Evolutionary conservation across 2,329 filamentous ascomycete genomes (phyloP).

Genomic region (Tolypocladium ophioglossoides): DNA sequence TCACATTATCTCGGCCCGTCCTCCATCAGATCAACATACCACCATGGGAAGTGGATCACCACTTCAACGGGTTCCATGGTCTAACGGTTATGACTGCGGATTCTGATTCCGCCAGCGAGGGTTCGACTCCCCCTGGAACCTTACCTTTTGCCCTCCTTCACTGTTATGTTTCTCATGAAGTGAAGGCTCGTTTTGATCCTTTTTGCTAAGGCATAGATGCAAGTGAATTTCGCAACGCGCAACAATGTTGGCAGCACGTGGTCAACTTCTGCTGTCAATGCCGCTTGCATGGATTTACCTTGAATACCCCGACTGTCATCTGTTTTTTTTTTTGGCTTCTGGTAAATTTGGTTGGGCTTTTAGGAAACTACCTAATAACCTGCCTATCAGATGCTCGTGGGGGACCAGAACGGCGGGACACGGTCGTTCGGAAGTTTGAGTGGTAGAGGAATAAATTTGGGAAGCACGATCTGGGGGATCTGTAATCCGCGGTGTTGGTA

Average conservation of each 20-base stretch:
- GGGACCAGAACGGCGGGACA: neutral
- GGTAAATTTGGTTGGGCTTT: neutral
- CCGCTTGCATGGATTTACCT: neutral
- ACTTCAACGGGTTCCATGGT: conserved; percentile 20
- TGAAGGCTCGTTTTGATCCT: neutral
- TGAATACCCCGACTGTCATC: neutral
- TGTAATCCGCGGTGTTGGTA: too few relatives aligned
- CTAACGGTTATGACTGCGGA: conserved; percentile 27
- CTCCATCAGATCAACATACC: neutral
- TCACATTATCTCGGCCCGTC: neutral
- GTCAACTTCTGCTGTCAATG: neutral
- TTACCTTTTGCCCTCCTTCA: conserved; percentile 6
- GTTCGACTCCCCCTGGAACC: conserved; percentile 25
- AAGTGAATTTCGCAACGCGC: neutral
- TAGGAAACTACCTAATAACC: neutral
- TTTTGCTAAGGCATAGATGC: neutral
- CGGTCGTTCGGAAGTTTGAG: neutral
- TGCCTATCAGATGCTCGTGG: neutral
- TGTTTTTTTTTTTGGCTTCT: neutral
- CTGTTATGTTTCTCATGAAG: neutral
- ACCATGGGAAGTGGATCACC: conserved; percentile 16
- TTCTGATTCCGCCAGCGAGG: conserved; percentile 25
- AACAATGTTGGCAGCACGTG: neutral
- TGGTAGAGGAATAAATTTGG: too few relatives aligned
- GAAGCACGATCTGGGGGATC: too few relatives aligned